Base-by-base conservation (phyloP, 2,329 filamentous ascomycete genomes). In the Dendrostoma leiphaemia region DNA sequence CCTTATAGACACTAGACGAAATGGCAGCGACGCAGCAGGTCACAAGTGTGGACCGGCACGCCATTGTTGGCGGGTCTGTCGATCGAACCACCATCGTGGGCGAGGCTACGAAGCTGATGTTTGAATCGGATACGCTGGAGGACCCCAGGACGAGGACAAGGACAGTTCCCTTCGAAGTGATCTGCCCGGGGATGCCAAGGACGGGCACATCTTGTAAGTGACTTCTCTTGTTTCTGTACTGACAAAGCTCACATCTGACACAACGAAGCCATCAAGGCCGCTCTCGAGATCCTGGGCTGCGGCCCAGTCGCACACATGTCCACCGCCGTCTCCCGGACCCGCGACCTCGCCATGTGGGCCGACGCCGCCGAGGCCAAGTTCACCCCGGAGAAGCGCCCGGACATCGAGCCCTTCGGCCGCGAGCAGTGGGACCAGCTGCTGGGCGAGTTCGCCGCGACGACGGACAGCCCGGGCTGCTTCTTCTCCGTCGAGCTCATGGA, bases 401-500 rank as follows among this genome's bases (percentile, higher is more conserved):
- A 53, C 12, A 41, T 53, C 13, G n/a, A 46, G 15, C 19, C 54
- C 2, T 54, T 57, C 24, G 44, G 46, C 6, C 47, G 51, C 35
- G 31, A n/a, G 23, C 46, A 57, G 19, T 57, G 54, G 54, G 54
- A 57, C 37, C 26, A 48, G n/a, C 35, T 57, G 3, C 44, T 57
- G 9, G 54, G 51, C 34, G 43, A 41, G 43, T 57, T 47, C 37
- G 40, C 43, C 0, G 51, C 46, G 15, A 53, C 51, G 2, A 57
- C 54, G 3, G 54, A 57, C 35, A 47, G 51, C 51, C 51, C 52
- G 3, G 54, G 46, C 3, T 57, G 51, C 35, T 57, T 57, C 43
- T 57, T 57, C 24, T 41, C 54, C 17, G 43, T 57, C 8, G 73
- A 76, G 50, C 60, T 78, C 31, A 60, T 76, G 56, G 67, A 71